Conservation (phyloP, 306 rosid genomes). For the Arachis hypogaea region DNA sequence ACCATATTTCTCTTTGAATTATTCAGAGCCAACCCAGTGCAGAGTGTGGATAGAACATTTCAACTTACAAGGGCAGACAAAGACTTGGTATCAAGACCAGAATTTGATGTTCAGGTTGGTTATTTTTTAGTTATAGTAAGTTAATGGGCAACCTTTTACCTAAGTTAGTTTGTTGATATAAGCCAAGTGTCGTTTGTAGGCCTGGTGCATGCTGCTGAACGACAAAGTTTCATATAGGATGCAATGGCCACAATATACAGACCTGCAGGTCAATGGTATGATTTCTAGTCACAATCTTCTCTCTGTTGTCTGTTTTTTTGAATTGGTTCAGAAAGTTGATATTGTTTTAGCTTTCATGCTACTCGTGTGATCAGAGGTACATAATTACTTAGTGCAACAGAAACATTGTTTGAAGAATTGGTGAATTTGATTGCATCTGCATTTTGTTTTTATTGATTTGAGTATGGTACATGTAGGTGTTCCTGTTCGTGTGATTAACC, state of each 20-base stretch:
- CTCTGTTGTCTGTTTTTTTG: slow-evolving; percentile 9
- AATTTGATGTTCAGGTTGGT: slow-evolving; percentile 88
- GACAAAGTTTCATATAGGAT: slow-evolving; percentile 95
- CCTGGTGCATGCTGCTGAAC: slow-evolving; percentile 99
- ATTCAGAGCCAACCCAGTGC: slow-evolving; percentile 75
- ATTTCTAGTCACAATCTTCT: neutral
- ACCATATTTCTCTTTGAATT: slow-evolving; percentile 34
- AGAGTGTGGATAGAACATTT: slow-evolving; percentile 82
- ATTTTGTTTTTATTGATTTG: slow-evolving; percentile 22
- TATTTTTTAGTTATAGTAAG: slow-evolving; percentile 26
- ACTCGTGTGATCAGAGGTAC: slow-evolving; percentile 5
- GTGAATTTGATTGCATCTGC: slow-evolving; percentile 16
- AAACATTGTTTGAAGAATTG: neutral
- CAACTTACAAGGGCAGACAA: slow-evolving; percentile 72
- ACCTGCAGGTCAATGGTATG: slow-evolving; percentile 92
- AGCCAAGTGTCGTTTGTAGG: slow-evolving; percentile 55
- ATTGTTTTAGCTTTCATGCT: slow-evolving; percentile 5
- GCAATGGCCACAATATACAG: slow-evolving; percentile 98
- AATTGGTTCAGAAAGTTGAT: slow-evolving; percentile 25
- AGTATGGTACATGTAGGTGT: slow-evolving; percentile 52
- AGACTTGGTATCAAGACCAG: slow-evolving; percentile 70
- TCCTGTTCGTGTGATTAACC: slow-evolving; percentile 84
- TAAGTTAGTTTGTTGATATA: slow-evolving; percentile 32
- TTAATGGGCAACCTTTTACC: slow-evolving; percentile 12
- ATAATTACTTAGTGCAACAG: slow-evolving; percentile 1